phyloP scores from a whole-genome alignment of 2,329 filamentous ascomycete genomes.

The Pseudogymnoascus sp. region DNA sequence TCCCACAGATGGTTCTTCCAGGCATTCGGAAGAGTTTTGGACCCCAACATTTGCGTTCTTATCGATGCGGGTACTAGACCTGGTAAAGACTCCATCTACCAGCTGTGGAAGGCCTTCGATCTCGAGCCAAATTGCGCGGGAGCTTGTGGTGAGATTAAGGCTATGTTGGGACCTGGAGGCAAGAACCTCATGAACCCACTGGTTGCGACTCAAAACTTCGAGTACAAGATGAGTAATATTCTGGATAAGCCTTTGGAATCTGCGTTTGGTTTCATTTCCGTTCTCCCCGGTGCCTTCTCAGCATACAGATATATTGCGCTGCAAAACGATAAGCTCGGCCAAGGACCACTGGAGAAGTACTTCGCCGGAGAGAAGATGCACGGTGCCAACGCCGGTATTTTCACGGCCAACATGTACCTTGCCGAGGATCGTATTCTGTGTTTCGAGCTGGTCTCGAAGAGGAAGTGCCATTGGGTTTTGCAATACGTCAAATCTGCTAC shows the following conservation, averaged over 20 bases:
- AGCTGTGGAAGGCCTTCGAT: conserved; percentile 97
- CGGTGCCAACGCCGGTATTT: conserved; percentile 84
- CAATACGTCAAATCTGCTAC: conserved; percentile 98
- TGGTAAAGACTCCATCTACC: conserved; percentile 89
- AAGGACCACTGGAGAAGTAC: conserved; percentile 91
- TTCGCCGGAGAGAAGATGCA: conserved; percentile 96
- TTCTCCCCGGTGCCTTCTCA: conserved; percentile 95
- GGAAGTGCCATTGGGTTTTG: conserved; percentile 94
- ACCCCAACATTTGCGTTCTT: conserved; percentile 94
- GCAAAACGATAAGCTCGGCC: conserved; percentile 91
- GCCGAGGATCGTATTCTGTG: conserved; percentile 98
- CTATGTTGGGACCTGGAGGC: conserved; percentile 76
- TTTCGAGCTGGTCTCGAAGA: conserved; percentile 95
- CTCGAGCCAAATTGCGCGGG: conserved; percentile 95
- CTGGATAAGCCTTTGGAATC: conserved; percentile 96
- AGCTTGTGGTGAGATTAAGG: conserved; percentile 97
- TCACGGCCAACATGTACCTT: conserved; percentile 98
- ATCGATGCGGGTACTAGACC: conserved; percentile 94
- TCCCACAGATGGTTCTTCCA: conserved; percentile 99
- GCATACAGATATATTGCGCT: conserved; percentile 91
- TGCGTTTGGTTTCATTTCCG: conserved; percentile 94
- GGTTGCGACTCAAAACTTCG: conserved; percentile 94
- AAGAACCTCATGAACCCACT: conserved; percentile 88
- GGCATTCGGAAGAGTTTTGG: conserved; percentile 82
- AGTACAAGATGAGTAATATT: conserved; percentile 99